These are phyloP conservation scores for Cladophialophora immunda DNA, from an alignment of 2,329 filamentous ascomycete species.

Conservation along the genomic window DNA sequence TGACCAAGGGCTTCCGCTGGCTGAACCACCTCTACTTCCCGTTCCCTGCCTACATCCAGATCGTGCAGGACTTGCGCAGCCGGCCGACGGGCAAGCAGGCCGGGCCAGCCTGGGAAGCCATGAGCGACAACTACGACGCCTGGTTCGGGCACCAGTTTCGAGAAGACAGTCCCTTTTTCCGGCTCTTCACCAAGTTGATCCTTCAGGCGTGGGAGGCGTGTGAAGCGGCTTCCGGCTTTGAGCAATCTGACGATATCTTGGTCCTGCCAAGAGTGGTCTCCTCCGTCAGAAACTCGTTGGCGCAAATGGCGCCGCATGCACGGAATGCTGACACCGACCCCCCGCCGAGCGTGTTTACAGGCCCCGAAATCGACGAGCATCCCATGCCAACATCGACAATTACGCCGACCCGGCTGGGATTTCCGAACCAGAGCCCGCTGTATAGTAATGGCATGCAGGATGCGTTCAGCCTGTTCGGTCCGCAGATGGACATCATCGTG, in stretches of 20 bases:
- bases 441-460: conserved; percentile 30
- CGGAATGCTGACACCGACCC: conserved; percentile 19
- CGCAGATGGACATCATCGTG: neutral
- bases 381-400: neutral
- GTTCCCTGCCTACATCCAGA: conserved; percentile 58
- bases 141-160: conserved; percentile 37
- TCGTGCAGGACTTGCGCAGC: conserved; percentile 53
- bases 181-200: conserved; percentile 49
- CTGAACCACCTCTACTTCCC: conserved; percentile 56
- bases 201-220: conserved; percentile 53
- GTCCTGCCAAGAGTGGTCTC: conserved; percentile 45
- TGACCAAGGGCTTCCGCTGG: conserved; percentile 56
- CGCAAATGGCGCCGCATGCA: conserved; percentile 25
- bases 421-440: conserved; percentile 22
- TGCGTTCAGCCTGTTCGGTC: neutral
- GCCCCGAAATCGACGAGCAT: conserved; percentile 31
- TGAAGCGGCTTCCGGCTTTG: conserved; percentile 38
- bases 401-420: conserved; percentile 26
- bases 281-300: conserved; percentile 41
- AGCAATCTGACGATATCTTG: conserved; percentile 31
- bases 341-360: conserved; percentile 14
- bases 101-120: conserved; percentile 52
- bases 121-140: conserved; percentile 57
- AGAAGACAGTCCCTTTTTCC: conserved; percentile 41
- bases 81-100: conserved; percentile 49